These are phyloP conservation scores for Heteromeles arbutifolia DNA, from an alignment of 306 rosid genomes.

Conservation along the genomic window DNA sequence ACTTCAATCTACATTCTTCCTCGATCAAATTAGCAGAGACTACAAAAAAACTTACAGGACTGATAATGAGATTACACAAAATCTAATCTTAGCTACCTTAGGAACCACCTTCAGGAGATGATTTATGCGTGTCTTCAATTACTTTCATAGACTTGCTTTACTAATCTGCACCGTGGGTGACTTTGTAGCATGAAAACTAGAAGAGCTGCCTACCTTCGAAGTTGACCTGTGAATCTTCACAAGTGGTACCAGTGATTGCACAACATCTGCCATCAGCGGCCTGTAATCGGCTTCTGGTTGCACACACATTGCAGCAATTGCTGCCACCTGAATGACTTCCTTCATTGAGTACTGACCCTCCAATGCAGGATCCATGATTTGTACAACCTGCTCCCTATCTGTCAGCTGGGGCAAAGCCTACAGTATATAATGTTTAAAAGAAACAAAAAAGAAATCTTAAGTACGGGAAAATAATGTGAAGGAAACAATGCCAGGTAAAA, in stretches of 20 bases:
- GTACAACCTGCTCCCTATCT: conserved; percentile 75
- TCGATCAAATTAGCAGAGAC: not conserved
- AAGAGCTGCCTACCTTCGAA: conserved; percentile 51
- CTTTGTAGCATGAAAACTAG: conserved; percentile 48
- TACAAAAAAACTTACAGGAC: not conserved
- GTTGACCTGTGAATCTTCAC: conserved; percentile 53
- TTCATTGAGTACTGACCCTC: conserved; percentile 91
- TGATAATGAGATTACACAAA: not conserved
- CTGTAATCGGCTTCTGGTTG: conserved; percentile 94
- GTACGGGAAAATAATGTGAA: not conserved
- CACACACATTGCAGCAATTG: conserved; percentile 93
- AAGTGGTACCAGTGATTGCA: conserved; percentile 83
- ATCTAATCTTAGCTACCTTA: conserved; percentile 4
- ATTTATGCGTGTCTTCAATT: conserved; percentile 9
- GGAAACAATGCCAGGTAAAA: not conserved
- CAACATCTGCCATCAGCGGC: conserved; percentile 97
- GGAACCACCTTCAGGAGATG: conserved; percentile 5
- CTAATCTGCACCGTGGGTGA: conserved; percentile 40
- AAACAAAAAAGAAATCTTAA: not conserved
- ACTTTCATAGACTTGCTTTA: conserved; percentile 30
- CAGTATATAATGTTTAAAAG: not conserved
- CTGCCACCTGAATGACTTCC: conserved; percentile 92
- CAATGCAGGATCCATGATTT: conserved; percentile 83
- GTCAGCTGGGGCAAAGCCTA: conserved; percentile 87
- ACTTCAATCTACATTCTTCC: not conserved